These are phyloP conservation scores for Oidiodendron maius DNA, from an alignment of 495 filamentous ascomycete genomes.

Conservation along the genomic window DNA sequence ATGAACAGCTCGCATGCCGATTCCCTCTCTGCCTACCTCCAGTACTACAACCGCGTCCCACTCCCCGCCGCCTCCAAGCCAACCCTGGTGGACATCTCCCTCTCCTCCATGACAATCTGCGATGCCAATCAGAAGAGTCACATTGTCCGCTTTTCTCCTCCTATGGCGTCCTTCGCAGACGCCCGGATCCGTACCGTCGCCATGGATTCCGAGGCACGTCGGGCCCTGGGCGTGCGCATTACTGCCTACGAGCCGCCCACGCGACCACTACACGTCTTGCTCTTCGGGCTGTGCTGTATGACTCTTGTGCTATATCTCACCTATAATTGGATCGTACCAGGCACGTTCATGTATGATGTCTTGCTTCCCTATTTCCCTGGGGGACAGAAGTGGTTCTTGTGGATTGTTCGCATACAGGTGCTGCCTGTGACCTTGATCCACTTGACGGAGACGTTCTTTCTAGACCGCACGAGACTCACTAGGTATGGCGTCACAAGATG, in stretches of 20 bases:
- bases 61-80: constrained; percentile 32
- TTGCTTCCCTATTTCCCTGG: constrained; percentile 37
- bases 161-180: constrained; percentile 51
- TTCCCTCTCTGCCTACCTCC: constrained; percentile 57
- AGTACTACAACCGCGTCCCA: constrained; percentile 40
- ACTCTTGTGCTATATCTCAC: constrained; percentile 34
- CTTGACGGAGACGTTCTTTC: constrained; percentile 40
- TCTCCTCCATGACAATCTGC: constrained; percentile 46
- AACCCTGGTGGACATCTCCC: constrained; percentile 48
- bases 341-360: constrained; percentile 45
- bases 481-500: constrained; percentile 50
- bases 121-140: constrained; percentile 31
- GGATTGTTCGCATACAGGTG: constrained; percentile 33
- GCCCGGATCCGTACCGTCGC: constrained; percentile 54
- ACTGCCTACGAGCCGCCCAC: constrained; percentile 47
- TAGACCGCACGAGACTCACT: constrained; percentile 44
- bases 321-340: constrained; percentile 45
- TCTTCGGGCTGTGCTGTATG: constrained; percentile 40
- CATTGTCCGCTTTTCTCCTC: constrained; percentile 53
- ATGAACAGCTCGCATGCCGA: constrained; percentile 69
- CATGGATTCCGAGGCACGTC: constrained; percentile 57
- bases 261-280: constrained; percentile 28
- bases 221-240: constrained; percentile 49
- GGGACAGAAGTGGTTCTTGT: constrained; percentile 44
- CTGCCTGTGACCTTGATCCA: constrained; percentile 46